Evolutionary conservation across 2,329 filamentous ascomycete genomes (phyloP).

Genomic region (Dactylellina cionopaga): DNA sequence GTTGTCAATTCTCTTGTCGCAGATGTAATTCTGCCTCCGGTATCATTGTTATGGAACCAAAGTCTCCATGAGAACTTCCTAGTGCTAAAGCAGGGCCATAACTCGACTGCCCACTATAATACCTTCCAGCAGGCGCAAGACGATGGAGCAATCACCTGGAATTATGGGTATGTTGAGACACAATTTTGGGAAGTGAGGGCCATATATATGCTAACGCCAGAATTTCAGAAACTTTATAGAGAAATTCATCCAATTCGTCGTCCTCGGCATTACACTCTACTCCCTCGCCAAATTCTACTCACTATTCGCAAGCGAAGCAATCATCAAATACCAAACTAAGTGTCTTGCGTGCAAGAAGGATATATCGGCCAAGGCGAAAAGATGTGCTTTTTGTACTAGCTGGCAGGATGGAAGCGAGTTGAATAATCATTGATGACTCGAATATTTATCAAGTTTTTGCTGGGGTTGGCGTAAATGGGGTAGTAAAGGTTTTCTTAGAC

Average conservation of each 20-base stretch:
- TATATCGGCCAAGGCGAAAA: conserved; percentile 32
- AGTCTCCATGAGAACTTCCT: conserved; percentile 81
- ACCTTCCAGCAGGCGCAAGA: conserved; percentile 74
- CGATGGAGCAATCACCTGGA: conserved; percentile 77
- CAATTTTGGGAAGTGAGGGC: background rate
- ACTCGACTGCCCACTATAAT: conserved; percentile 71
- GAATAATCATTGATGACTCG: background rate
- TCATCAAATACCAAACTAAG: conserved; percentile 76
- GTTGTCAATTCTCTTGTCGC: conserved; percentile 77
- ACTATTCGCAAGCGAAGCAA: conserved; percentile 70
- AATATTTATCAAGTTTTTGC: background rate
- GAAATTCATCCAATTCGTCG: conserved; percentile 72
- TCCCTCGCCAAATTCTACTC: conserved; percentile 72
- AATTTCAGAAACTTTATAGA: conserved; percentile 69
- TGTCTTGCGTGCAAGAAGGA: conserved; percentile 74
- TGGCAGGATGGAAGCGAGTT: conserved; percentile 45
- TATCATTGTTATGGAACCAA: conserved; percentile 74
- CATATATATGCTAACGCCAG: background rate
- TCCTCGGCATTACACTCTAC: conserved; percentile 74
- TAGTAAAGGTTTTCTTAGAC: background rate
- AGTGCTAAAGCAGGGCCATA: conserved; percentile 69
- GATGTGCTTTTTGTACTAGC: conserved; percentile 45
- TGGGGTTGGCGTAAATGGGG: background rate
- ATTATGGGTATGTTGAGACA: conserved; percentile 70
- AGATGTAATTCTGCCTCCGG: conserved; percentile 74